A percentile compares a stretch with the other conserved stretches of the same genome.
phyloP scores from a whole-genome alignment of 2,329 filamentous ascomycete genomes.

The Lecanoromycetidae sp. region DNA sequence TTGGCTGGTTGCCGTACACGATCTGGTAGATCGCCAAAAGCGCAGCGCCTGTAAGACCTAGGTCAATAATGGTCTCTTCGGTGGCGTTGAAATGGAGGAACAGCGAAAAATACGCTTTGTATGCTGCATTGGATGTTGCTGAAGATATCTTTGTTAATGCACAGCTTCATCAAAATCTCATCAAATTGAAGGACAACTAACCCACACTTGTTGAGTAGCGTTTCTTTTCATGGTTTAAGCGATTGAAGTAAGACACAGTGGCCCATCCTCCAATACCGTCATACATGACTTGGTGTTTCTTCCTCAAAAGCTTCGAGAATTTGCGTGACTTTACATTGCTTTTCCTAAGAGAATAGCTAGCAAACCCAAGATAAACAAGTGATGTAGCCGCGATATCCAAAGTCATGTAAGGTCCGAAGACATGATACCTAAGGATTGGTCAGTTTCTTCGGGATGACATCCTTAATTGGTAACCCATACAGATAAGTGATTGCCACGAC shows the following conservation, averaged over 20 bases:
- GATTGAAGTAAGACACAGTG: conserved; percentile 48
- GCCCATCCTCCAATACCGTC: conserved; percentile 50
- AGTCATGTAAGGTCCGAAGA: conserved; percentile 52
- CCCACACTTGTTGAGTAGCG: conserved; percentile 35
- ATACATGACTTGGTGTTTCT: conserved; percentile 43
- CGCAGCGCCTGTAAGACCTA: conserved; percentile 38
- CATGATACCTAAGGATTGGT: not conserved
- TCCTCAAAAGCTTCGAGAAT: conserved; percentile 32
- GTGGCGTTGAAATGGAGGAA: too few species aligned
- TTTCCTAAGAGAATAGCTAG: conserved; percentile 27
- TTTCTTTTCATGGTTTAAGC: conserved; percentile 40
- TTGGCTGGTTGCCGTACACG: conserved; percentile 34
- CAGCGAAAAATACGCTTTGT: too few species aligned
- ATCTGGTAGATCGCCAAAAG: conserved; percentile 45
- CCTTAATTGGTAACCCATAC: conserved; percentile 29
- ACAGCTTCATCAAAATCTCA: not conserved
- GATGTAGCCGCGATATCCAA: conserved; percentile 37
- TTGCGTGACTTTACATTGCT: conserved; percentile 30
- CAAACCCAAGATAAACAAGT: conserved; percentile 40
- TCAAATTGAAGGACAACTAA: conserved; percentile 21
- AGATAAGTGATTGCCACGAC: conserved; percentile 49
- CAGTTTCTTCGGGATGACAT: too few species aligned
- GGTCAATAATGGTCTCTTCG: conserved; percentile 36
- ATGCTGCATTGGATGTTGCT: too few species aligned
- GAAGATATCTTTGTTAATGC: too few species aligned